Evolutionary conservation across 768 basidiomycete genomes (phyloP).

Genomic region (Lactifluus pinguis): DNA sequence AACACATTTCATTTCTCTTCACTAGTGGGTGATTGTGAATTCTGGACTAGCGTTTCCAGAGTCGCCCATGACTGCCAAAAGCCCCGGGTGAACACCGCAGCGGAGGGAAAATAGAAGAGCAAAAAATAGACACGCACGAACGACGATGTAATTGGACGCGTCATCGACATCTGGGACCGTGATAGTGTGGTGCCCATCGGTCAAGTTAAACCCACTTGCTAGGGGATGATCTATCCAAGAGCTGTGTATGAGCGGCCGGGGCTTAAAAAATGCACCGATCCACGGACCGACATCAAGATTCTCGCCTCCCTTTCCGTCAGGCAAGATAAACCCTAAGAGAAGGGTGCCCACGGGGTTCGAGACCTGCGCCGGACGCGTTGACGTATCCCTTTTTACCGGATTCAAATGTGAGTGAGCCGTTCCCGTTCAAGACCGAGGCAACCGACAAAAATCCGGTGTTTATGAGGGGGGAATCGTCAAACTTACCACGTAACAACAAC

Average conservation of each 20-base stretch:
- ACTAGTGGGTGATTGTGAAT: conserved; percentile 41
- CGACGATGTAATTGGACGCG: conserved; percentile 48
- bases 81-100: conserved; percentile 4
- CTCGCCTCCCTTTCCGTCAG: conserved; percentile 33
- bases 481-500: conserved; percentile 48
- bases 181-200: conserved; percentile 40
- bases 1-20: not conserved
- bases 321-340: conserved; percentile 39
- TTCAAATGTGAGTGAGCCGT: not conserved
- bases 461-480: not conserved
- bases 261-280: not conserved
- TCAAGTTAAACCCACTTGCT: conserved; percentile 45
- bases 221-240: conserved; percentile 42
- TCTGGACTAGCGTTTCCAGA: conserved; percentile 52
- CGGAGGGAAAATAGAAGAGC: not conserved
- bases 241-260: not conserved
- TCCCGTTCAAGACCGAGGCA: too few species aligned
- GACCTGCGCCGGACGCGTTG: conserved; percentile 20
- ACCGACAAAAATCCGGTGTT: too few species aligned
- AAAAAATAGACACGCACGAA: conserved; percentile 40
- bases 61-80: conserved; percentile 50
- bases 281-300: conserved; percentile 45
- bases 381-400: conserved; percentile 37
- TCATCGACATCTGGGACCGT: conserved; percentile 42
- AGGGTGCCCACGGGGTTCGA: conserved; percentile 42